Percentiles rank a stretch among this genome's conserved stretches.
phyloP scores from a whole-genome alignment of 139 green algal species.

The Pycnococcus provasolii region DNA sequence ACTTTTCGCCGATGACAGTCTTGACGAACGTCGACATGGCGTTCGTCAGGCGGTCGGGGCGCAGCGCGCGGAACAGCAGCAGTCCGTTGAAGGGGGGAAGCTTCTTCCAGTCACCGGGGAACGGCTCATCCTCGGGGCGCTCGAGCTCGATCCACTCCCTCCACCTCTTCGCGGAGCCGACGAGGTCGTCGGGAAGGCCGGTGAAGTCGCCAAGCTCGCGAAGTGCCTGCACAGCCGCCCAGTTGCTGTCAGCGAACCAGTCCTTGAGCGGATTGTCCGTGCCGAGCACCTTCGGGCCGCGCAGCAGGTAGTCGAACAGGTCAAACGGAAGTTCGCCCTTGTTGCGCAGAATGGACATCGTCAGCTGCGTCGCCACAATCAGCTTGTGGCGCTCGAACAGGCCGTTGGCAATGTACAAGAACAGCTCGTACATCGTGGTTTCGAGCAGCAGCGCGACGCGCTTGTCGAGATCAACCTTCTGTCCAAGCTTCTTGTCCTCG shows the following conservation, averaged over 20 bases:
- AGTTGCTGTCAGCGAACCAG: constrained; percentile 56
- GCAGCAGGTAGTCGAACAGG: constrained; percentile 75
- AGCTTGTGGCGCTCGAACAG: constrained; percentile 92
- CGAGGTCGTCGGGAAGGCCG: constrained; percentile 70
- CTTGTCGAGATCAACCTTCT: constrained; percentile 2
- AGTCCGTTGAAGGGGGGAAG: constrained; percentile 70
- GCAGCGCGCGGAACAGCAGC: constrained; percentile 60
- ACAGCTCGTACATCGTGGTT: constrained; percentile 53
- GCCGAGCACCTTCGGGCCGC: constrained; percentile 55
- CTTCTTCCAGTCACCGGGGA: constrained; percentile 81
- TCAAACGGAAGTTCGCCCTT: constrained; percentile 52
- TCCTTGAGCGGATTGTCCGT: constrained; percentile 61
- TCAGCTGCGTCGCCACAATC: constrained; percentile 75
- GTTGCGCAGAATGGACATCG: constrained; percentile 58
- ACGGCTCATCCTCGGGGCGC: constrained; percentile 67
- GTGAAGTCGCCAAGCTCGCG: constrained; percentile 72
- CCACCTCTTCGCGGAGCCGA: constrained; percentile 71
- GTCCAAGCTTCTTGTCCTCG: background rate
- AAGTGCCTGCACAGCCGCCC: constrained; percentile 45
- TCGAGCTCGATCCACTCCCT: constrained; percentile 80
- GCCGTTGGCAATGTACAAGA: constrained; percentile 62
- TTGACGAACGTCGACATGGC: constrained; percentile 72
- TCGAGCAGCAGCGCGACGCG: constrained; percentile 65
- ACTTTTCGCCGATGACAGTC: constrained; percentile 58
- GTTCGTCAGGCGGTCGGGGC: constrained; percentile 69